These are phyloP conservation scores for Umbelopsis vinacea DNA, from an alignment of 192 early-diverging fungal genomes.

Conservation along the genomic window DNA sequence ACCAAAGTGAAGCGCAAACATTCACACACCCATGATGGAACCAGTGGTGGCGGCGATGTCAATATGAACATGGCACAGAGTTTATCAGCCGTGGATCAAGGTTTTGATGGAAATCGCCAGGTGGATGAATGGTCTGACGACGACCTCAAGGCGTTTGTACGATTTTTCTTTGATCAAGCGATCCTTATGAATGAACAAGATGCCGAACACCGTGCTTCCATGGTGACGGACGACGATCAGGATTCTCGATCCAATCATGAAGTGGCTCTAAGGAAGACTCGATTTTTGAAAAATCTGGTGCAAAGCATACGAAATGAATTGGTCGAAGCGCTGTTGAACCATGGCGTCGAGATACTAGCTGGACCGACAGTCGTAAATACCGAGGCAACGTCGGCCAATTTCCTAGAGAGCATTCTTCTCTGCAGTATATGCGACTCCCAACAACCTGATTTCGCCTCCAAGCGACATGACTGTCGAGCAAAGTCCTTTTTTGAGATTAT, in stretches of 20 bases:
- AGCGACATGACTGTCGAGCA: slow-evolving; percentile 26
- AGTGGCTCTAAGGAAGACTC: slow-evolving; percentile 7
- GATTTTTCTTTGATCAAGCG: slow-evolving; percentile 39
- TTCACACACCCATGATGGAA: neutral
- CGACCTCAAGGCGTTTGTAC: slow-evolving; percentile 38
- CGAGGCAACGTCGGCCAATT: neutral
- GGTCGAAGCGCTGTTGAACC: slow-evolving; percentile 29
- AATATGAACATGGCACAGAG: slow-evolving; percentile 9
- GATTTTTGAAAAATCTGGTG: slow-evolving; percentile 39
- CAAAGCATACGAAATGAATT: slow-evolving; percentile 37
- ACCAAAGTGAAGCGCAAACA: slow-evolving; percentile 38
- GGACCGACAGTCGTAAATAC: slow-evolving; percentile 3
- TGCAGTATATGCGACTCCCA: slow-evolving; percentile 18
- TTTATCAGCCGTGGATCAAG: slow-evolving; percentile 7
- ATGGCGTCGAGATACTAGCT: slow-evolving; percentile 33
- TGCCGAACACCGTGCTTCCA: slow-evolving; percentile 1
- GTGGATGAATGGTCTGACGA: slow-evolving; percentile 25
- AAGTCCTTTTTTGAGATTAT: slow-evolving; percentile 47
- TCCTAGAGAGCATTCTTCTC: slow-evolving; percentile 7
- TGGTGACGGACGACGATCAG: slow-evolving; percentile 1
- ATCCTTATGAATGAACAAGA: slow-evolving; percentile 26
- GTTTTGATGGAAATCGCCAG: slow-evolving; percentile 1
- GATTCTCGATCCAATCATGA: neutral
- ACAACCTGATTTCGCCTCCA: slow-evolving; percentile 27
- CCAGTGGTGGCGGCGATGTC: slow-evolving; percentile 31